Conservation (phyloP, 495 filamentous ascomycete species). For the Hypoxylon trugodes region DNA sequence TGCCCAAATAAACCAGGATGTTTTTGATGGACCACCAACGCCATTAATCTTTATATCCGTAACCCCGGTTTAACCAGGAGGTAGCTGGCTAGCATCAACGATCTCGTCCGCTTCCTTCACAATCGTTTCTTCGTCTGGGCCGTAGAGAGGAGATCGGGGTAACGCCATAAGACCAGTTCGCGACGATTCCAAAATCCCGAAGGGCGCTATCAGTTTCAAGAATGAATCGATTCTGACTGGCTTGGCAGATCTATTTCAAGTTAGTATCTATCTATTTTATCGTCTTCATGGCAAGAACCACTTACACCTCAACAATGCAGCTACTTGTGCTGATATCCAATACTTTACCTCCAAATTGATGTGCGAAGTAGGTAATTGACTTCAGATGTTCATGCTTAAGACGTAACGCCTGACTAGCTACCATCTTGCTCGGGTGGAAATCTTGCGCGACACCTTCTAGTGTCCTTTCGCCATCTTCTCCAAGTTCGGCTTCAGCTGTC, state of each 20-base stretch:
- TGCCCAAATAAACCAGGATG: constrained; percentile 18
- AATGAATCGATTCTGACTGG: constrained; percentile 94
- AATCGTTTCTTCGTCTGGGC: constrained; percentile 73
- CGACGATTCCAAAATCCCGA: constrained; percentile 94
- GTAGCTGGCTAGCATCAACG: constrained; percentile 91
- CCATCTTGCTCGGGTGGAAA: constrained; percentile 87
- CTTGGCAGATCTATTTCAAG: constrained; percentile 78
- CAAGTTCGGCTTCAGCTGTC: constrained; percentile 51
- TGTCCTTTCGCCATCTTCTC: constrained; percentile 45
- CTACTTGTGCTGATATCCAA: constrained; percentile 97
- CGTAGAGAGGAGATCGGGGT: constrained; percentile 87
- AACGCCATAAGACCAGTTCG: constrained; percentile 96
- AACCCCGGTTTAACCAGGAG: constrained; percentile 75
- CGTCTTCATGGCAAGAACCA: constrained; percentile 37
- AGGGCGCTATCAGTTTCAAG: constrained; percentile 94
- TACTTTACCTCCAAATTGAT: constrained; percentile 97
- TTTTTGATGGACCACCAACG: constrained; percentile 34
- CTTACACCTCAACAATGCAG: constrained; percentile 97
- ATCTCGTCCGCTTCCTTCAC: constrained; percentile 89
- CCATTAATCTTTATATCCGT: constrained; percentile 16
- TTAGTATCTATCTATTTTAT: constrained; percentile 28
- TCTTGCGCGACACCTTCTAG: constrained; percentile 61
- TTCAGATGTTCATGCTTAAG: constrained; percentile 97
- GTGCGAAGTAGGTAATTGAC: constrained; percentile 91
- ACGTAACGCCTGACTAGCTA: constrained; percentile 84